phyloP scores from a whole-genome alignment of 139 green algal species.

The Coelastrella sp. region DNA sequence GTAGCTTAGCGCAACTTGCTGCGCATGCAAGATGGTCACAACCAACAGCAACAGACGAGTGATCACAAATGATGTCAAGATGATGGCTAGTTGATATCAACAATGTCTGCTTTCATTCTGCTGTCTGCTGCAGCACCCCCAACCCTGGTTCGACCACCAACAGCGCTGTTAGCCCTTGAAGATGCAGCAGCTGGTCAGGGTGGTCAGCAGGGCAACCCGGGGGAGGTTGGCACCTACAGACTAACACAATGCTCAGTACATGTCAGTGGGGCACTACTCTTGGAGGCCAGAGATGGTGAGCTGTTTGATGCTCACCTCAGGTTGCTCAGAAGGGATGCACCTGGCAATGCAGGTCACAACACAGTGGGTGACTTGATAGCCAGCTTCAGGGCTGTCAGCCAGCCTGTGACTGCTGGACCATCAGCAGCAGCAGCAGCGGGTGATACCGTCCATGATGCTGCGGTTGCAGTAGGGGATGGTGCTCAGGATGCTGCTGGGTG shows the following conservation, averaged over 20 bases:
- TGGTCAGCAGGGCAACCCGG: conserved; percentile 14
- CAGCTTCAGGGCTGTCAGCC: not conserved
- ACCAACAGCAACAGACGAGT: too few species aligned
- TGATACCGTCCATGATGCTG: not conserved
- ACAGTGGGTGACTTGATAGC: not conserved
- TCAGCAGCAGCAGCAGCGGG: conserved; percentile 46
- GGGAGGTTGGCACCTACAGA: conserved; percentile 61
- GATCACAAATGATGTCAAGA: too few species aligned
- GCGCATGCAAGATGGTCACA: too few species aligned
- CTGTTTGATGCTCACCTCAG: conserved; percentile 66
- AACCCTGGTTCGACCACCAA: conserved; percentile 56
- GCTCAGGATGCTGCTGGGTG: not conserved
- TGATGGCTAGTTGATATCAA: too few species aligned
- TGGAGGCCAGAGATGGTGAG: conserved; percentile 73
- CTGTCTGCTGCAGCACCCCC: not conserved
- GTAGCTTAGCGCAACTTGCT: too few species aligned
- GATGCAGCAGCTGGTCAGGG: conserved; percentile 49
- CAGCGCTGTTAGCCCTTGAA: conserved; percentile 77
- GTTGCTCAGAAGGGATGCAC: not conserved
- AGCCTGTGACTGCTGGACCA: too few species aligned
- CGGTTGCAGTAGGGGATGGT: conserved; percentile 17
- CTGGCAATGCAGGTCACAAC: not conserved
- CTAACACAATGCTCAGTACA: conserved; percentile 79
- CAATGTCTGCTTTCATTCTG: too few species aligned
- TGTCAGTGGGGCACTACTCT: conserved; percentile 82